These are phyloP conservation scores for Penicillium capsulatum DNA, from an alignment of 2,329 filamentous ascomycete genomes.

Conservation along the genomic window DNA sequence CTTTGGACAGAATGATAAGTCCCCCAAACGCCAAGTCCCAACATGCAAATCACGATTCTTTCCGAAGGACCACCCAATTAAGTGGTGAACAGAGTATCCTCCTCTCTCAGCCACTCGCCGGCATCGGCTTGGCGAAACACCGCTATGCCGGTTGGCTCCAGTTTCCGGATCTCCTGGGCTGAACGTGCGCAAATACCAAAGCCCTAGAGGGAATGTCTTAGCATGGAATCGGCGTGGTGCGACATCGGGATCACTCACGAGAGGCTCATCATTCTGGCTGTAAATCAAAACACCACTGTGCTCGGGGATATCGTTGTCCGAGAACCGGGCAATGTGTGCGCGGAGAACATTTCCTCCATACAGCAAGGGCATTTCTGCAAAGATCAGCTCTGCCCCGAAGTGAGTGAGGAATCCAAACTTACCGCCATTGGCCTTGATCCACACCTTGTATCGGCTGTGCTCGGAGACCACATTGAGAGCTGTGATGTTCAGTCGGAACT, in stretches of 20 bases:
- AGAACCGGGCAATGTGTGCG: constrained; percentile 66
- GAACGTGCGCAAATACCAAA: constrained; percentile 90
- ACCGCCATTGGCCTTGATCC: constrained; percentile 92
- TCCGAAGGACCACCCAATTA: constrained; percentile 22
- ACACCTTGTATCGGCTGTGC: constrained; percentile 93
- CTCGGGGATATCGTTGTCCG: constrained; percentile 78
- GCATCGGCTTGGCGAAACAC: constrained; percentile 90
- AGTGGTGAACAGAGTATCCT: constrained; percentile 61
- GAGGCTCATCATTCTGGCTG: constrained; percentile 13
- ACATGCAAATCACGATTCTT: constrained; percentile 23
- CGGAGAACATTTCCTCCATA: constrained; percentile 64
- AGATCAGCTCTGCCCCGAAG: no score
- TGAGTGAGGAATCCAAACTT: no score
- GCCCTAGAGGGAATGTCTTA: constrained; percentile 44
- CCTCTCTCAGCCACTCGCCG: constrained; percentile 80
- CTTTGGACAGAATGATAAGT: neutral
- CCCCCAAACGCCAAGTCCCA: constrained; percentile 28
- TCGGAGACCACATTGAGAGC: constrained; percentile 83
- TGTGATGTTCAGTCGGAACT: constrained; percentile 92
- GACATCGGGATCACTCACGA: neutral
- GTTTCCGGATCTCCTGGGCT: constrained; percentile 72
- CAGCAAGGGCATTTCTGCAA: constrained; percentile 72
- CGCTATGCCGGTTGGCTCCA: constrained; percentile 87
- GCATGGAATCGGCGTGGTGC: neutral
- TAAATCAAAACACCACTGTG: constrained; percentile 88